phyloP scores from a whole-genome alignment of 2,329 filamentous ascomycete species.

The Calonectria fujianensis region DNA sequence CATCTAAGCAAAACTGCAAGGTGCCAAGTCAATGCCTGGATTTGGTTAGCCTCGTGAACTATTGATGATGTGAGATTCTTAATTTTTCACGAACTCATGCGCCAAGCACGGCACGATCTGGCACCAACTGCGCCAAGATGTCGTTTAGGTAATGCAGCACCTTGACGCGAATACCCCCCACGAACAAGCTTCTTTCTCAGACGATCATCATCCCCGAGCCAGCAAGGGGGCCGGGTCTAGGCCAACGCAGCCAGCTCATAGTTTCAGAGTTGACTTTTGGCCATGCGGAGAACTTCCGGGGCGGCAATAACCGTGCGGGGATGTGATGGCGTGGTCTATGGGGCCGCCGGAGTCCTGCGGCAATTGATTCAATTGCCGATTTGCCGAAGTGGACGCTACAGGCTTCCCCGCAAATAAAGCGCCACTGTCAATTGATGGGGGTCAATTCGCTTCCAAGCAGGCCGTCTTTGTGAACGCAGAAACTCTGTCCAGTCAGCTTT shows the following conservation, averaged over 20 bases:
- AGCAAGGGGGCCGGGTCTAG: neutral
- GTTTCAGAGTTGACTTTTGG: conserved; percentile 20
- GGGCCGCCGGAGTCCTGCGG: conserved; percentile 1
- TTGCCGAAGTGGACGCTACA: conserved; percentile 10
- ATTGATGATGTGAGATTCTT: conserved; percentile 3
- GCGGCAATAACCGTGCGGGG: conserved; percentile 22
- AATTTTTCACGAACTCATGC: neutral
- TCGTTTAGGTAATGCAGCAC: conserved; percentile 1
- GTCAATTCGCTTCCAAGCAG: neutral
- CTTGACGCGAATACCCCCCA: conserved; percentile 2
- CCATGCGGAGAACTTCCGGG: conserved; percentile 24
- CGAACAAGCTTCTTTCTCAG: neutral
- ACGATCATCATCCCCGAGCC: neutral
- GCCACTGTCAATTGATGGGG: conserved; percentile 8
- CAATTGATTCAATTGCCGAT: conserved; percentile 33
- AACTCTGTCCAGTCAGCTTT: conserved; percentile 10
- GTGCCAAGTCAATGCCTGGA: neutral
- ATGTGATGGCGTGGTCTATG: conserved; percentile 23
- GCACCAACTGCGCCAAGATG: conserved; percentile 5
- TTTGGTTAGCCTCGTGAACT: neutral
- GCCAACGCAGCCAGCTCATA: neutral
- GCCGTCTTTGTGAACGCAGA: neutral
- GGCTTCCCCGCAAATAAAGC: conserved; percentile 26
- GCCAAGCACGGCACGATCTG: neutral
- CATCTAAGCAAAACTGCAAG: neutral